A percentile compares a stretch with the other conserved stretches of the same genome.
Evolutionary conservation across 2,329 filamentous ascomycete species (phyloP).

Genomic region (Grosmannia serpens): DNA sequence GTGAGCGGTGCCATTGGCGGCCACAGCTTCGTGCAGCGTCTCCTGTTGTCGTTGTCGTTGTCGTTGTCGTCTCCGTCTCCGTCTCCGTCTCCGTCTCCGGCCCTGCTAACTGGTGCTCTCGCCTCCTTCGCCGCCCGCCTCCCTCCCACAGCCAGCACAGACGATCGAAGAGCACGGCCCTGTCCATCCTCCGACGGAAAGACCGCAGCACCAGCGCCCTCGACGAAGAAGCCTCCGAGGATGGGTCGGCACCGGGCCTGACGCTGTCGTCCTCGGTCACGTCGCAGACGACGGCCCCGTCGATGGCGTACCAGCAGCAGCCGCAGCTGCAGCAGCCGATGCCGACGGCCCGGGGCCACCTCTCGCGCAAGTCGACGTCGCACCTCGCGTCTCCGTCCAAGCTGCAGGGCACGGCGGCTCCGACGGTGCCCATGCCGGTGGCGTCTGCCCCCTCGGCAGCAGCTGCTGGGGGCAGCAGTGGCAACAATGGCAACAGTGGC

Average conservation of each 20-base stretch:
- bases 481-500: background rate
- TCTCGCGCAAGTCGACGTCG: slow-evolving; percentile 32
- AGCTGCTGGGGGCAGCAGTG: too few species aligned
- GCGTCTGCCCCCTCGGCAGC: too few species aligned
- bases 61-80: too few species aligned
- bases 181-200: slow-evolving; percentile 43
- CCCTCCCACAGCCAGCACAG: slow-evolving; percentile 26
- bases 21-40: background rate
- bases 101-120: too few species aligned
- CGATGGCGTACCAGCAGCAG: slow-evolving; percentile 10
- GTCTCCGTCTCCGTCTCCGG: too few species aligned
- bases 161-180: slow-evolving; percentile 41
- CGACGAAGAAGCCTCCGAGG: slow-evolving; percentile 34
- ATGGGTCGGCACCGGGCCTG: slow-evolving; percentile 24
- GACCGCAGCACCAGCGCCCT: slow-evolving; percentile 28
- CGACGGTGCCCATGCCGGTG: background rate
- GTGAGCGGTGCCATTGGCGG: slow-evolving; percentile 9
- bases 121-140: too few species aligned
- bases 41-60: too few species aligned
- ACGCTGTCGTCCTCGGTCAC: slow-evolving; percentile 18
- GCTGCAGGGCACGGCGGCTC: background rate
- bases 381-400: background rate
- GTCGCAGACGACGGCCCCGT: background rate
- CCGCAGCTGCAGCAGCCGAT: slow-evolving; percentile 12
- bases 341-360: slow-evolving; percentile 28